These are phyloP conservation scores for Anisodus acutangulus DNA, from an alignment of 257 asterid species.

Conservation along the genomic window DNA sequence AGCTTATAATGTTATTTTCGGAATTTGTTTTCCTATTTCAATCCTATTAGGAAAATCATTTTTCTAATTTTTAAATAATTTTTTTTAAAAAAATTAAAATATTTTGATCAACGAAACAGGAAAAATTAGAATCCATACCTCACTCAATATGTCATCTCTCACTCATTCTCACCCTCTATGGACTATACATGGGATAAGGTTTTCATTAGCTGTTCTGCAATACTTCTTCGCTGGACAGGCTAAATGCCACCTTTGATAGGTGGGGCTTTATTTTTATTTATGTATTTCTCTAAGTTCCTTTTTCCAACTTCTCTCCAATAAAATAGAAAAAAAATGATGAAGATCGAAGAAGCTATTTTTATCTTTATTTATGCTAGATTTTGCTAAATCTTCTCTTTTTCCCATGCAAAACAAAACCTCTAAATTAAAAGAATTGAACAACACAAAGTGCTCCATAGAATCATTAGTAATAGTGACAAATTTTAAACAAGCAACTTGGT, in stretches of 20 bases:
- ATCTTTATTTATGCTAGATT: not conserved
- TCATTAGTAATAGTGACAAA: not conserved
- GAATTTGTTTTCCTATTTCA: not conserved
- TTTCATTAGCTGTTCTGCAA: constrained; percentile 1
- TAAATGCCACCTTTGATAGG: constrained; percentile 22
- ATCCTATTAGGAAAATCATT: no score
- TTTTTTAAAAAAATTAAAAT: no score
- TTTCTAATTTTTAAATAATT: no score
- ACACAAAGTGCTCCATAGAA: constrained; percentile 19
- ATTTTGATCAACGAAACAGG: no score
- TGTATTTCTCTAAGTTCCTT: not conserved
- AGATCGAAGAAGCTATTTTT: not conserved
- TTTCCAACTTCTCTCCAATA: not conserved
- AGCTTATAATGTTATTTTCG: not conserved
- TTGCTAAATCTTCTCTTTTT: not conserved
- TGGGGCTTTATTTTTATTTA: not conserved
- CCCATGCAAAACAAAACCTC: constrained; percentile 10
- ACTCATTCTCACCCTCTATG: not conserved
- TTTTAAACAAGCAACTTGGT: not conserved
- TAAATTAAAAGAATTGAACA: not conserved
- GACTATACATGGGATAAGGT: constrained; percentile 18
- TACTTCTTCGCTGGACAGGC: constrained; percentile 3
- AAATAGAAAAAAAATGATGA: not conserved
- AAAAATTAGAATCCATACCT: not conserved
- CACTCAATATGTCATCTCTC: no score